These are phyloP conservation scores for Myriosclerotinia duriaeana DNA, from an alignment of 2,329 filamentous ascomycete species.

Conservation along the genomic window DNA sequence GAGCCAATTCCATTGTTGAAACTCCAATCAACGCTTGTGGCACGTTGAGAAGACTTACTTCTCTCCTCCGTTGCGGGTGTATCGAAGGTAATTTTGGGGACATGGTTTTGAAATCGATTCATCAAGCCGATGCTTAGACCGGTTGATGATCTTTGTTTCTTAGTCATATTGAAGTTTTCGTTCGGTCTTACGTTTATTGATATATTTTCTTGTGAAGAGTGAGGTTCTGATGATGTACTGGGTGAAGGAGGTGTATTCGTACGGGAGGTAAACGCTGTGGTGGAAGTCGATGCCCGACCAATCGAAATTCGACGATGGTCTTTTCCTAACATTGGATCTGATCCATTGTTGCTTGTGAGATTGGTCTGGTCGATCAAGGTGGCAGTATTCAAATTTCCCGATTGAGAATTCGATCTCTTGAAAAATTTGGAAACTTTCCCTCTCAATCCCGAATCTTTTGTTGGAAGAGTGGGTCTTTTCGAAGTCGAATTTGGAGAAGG, in stretches of 20 bases:
- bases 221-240: slow-evolving; percentile 42
- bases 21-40: slow-evolving; percentile 37
- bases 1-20: neutral
- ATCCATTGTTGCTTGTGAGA: slow-evolving; percentile 25
- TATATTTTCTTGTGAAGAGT: slow-evolving; percentile 19
- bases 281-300: slow-evolving; percentile 31
- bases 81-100: slow-evolving; percentile 29
- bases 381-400: slow-evolving; percentile 14
- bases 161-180: slow-evolving; percentile 46
- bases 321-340: slow-evolving; percentile 28
- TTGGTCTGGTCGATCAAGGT: slow-evolving; percentile 22
- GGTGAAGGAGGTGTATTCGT: slow-evolving; percentile 47
- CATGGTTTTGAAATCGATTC: slow-evolving; percentile 30
- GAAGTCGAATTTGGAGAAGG: slow-evolving; percentile 10
- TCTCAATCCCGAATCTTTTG: slow-evolving; percentile 26
- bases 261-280: slow-evolving; percentile 30
- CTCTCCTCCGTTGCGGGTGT: slow-evolving; percentile 24
- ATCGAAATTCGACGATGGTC: slow-evolving; percentile 29
- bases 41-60: slow-evolving; percentile 21
- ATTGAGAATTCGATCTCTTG: slow-evolving; percentile 29
- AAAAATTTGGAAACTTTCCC: slow-evolving; percentile 33
- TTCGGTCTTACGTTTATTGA: neutral
- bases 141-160: slow-evolving; percentile 48
- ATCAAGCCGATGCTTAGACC: slow-evolving; percentile 32
- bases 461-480: slow-evolving; percentile 24